Percentiles rank a stretch among this genome's conserved stretches.
phyloP scores from a whole-genome alignment of 345 rosid genomes.

The Hypericum androsaemum region DNA sequence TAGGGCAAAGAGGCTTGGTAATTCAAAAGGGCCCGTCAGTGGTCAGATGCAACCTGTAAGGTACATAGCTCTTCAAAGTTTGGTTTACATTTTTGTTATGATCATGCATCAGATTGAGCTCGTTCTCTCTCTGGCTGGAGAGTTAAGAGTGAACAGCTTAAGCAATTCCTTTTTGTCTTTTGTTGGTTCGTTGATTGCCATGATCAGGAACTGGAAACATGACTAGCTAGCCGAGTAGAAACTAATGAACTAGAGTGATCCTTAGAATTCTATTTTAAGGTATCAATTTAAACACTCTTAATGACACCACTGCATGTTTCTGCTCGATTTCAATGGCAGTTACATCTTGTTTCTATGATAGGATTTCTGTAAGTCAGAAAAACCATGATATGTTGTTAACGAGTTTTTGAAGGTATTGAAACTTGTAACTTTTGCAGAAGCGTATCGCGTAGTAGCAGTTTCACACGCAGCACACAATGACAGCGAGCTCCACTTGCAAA shows the following conservation, averaged over 20 bases:
- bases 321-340: too few relatives aligned
- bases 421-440: neutral
- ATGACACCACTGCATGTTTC: too few relatives aligned
- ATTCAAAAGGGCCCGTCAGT: slow-evolving; percentile 13
- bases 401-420: neutral
- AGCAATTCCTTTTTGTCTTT: too few relatives aligned
- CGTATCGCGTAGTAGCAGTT: neutral
- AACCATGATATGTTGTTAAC: neutral
- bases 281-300: too few relatives aligned
- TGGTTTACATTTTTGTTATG: neutral
- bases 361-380: too few relatives aligned
- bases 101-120: neutral
- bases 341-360: too few relatives aligned
- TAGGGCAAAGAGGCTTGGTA: slow-evolving; percentile 25
- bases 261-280: too few relatives aligned
- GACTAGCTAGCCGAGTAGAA: too few relatives aligned
- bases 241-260: too few relatives aligned
- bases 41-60: slow-evolving; percentile 25
- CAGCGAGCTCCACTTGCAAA: slow-evolving; percentile 18
- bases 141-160: too few relatives aligned
- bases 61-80: slow-evolving; percentile 10
- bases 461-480: slow-evolving; percentile 2
- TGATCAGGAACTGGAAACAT: too few relatives aligned
- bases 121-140: neutral
- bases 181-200: too few relatives aligned